Evolutionary conservation across 768 basidiomycete genomes (phyloP).

Genomic region (Mycena olivaceomarginata): DNA sequence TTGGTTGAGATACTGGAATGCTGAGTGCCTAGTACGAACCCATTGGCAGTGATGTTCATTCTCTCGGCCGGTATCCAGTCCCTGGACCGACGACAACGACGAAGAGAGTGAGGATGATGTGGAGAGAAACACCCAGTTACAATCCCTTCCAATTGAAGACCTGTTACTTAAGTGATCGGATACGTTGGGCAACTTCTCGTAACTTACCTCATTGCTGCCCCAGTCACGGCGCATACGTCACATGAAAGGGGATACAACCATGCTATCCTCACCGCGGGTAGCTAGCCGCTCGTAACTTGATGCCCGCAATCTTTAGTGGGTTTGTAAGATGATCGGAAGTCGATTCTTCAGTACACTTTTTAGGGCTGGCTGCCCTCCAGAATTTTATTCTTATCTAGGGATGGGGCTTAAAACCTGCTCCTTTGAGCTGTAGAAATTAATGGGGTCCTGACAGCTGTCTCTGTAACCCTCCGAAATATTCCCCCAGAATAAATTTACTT

Average conservation of each 20-base stretch:
- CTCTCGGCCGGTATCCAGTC: neutral
- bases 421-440: no score
- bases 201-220: conserved; percentile 10
- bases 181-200: conserved; percentile 13
- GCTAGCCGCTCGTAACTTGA: no score
- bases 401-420: no score
- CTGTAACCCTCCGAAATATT: no score
- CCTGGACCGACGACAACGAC: conserved; percentile 10
- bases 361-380: no score
- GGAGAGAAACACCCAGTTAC: conserved; percentile 4
- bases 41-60: conserved; percentile 17
- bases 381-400: no score
- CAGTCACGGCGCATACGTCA: neutral
- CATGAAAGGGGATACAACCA: neutral
- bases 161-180: conserved; percentile 1
- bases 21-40: conserved; percentile 11
- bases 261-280: no score
- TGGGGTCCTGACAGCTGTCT: no score
- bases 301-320: no score
- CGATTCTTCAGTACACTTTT: no score
- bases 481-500: no score
- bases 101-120: conserved; percentile 16
- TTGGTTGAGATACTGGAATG: conserved; percentile 3
- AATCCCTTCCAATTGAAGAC: conserved; percentile 6
- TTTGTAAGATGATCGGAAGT: no score